These are phyloP conservation scores for Colletotrichum tabaci DNA, from an alignment of 2,329 filamentous ascomycete species.

Conservation along the genomic window DNA sequence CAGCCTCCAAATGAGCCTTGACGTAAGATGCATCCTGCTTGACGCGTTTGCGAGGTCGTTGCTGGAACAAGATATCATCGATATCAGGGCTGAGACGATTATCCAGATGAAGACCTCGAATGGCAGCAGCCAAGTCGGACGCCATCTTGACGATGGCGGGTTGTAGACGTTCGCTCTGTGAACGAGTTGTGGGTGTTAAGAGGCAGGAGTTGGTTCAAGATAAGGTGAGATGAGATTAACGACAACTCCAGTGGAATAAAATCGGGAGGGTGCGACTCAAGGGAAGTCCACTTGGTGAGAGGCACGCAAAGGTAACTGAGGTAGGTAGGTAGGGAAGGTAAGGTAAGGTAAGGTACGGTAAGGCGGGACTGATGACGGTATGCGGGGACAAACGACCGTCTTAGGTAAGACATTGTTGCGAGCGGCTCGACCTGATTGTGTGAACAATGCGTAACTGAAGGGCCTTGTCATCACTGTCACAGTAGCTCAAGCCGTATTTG, in stretches of 20 bases:
- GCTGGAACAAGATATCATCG: conserved; percentile 71
- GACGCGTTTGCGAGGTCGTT: conserved; percentile 57
- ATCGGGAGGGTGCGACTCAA: neutral
- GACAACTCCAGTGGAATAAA: neutral
- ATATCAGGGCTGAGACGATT: conserved; percentile 53
- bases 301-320: neutral
- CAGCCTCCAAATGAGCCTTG: conserved; percentile 79
- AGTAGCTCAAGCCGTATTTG: neutral
- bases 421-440: neutral
- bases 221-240: neutral
- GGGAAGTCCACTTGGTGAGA: neutral
- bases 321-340: neutral
- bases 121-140: conserved; percentile 37
- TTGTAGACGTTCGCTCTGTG: neutral
- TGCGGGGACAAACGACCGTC: conserved; percentile 16
- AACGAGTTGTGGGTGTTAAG: neutral
- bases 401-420: neutral
- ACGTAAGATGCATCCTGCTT: conserved; percentile 73
- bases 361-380: conserved; percentile 14
- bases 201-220: neutral
- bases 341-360: conserved; percentile 1
- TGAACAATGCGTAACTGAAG: neutral
- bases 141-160: conserved; percentile 26
- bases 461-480: neutral
- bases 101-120: conserved; percentile 37